phyloP scores from a whole-genome alignment of 495 filamentous ascomycete genomes.

The Lasiosphaeria hispida region DNA sequence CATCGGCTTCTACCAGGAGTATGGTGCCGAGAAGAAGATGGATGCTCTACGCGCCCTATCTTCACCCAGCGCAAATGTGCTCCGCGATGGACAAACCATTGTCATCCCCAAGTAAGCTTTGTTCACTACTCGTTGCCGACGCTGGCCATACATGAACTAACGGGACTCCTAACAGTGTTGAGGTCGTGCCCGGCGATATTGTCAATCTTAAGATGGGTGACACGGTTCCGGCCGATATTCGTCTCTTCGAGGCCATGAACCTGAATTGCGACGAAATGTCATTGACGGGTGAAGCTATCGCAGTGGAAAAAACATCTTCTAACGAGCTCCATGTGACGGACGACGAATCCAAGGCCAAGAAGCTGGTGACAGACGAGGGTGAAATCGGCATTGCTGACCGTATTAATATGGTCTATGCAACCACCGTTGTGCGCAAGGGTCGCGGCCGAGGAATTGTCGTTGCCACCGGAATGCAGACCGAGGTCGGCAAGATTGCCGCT shows the following conservation, averaged over 20 bases:
- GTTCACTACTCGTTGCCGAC: neutral
- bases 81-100: conserved; percentile 66
- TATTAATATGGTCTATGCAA: conserved; percentile 67
- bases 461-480: conserved; percentile 75
- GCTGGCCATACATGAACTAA: conserved; percentile 1
- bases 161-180: conserved; percentile 46
- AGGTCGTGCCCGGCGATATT: conserved; percentile 81
- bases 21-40: conserved; percentile 82
- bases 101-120: conserved; percentile 57
- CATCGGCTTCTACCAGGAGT: conserved; percentile 81
- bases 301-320: conserved; percentile 34
- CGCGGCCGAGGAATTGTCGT: conserved; percentile 65
- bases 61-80: conserved; percentile 72
- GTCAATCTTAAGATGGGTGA: conserved; percentile 79
- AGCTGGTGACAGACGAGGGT: conserved; percentile 36
- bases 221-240: conserved; percentile 74
- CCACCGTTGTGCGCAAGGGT: conserved; percentile 65
- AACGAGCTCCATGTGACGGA: conserved; percentile 34
- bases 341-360: conserved; percentile 16
- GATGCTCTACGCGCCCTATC: conserved; percentile 73
- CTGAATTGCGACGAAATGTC: conserved; percentile 42
- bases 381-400: conserved; percentile 63
- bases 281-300: conserved; percentile 69
- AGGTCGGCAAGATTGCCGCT: conserved; percentile 80
- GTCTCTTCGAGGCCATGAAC: conserved; percentile 77